phyloP scores from a whole-genome alignment of 2,329 filamentous ascomycete species.

The Alternaria hordeiaustralica region DNA sequence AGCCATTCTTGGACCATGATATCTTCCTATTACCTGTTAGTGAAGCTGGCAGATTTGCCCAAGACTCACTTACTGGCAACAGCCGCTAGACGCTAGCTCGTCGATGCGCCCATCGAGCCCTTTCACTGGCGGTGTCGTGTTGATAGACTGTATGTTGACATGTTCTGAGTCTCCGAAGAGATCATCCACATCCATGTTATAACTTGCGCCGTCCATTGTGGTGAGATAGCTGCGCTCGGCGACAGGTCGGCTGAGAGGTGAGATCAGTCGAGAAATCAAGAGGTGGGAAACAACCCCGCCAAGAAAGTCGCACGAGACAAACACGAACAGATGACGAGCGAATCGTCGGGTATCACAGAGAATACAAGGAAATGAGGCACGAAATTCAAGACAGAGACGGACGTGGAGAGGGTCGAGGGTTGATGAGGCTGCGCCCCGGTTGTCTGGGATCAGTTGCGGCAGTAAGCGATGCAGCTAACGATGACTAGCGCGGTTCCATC shows the following conservation, averaged over 20 bases:
- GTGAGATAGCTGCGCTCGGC: constrained; percentile 26
- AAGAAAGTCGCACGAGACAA: neutral
- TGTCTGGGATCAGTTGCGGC: constrained; percentile 13
- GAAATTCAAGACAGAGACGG: neutral
- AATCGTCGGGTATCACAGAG: constrained; percentile 30
- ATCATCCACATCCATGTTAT: constrained; percentile 52
- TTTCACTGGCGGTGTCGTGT: constrained; percentile 63
- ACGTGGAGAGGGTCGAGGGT: constrained; percentile 17
- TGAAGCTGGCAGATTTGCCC: neutral
- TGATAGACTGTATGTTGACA: constrained; percentile 64
- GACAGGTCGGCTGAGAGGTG: neutral
- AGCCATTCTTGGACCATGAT: constrained; percentile 87
- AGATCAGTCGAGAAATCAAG: neutral
- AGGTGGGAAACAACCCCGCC: neutral
- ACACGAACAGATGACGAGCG: constrained; percentile 2
- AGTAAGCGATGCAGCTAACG: constrained; percentile 16
- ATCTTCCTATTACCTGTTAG: constrained; percentile 65
- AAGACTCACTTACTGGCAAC: constrained; percentile 74
- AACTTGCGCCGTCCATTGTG: constrained; percentile 59
- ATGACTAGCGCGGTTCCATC: constrained; percentile 13
- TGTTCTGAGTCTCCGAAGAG: constrained; percentile 61
- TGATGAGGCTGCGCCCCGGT: constrained; percentile 11
- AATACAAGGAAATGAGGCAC: constrained; percentile 6
- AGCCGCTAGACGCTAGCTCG: constrained; percentile 76
- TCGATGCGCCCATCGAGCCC: constrained; percentile 76